Percentiles rank a stretch among this genome's conserved stretches.
These are phyloP conservation scores for Cynara cardunculus DNA, from an alignment of 129 eudicot genomes.

Conservation along the genomic window DNA sequence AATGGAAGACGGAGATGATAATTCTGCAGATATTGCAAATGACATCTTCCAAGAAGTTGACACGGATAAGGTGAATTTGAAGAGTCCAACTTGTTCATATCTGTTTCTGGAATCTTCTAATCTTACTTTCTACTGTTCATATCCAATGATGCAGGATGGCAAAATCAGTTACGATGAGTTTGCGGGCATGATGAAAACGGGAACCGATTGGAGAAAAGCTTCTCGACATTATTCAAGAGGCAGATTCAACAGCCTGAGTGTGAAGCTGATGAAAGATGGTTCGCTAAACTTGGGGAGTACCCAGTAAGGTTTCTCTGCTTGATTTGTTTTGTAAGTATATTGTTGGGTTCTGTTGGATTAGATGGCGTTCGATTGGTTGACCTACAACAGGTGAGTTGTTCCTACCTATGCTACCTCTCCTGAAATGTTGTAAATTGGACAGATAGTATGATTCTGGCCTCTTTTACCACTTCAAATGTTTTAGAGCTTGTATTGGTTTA, in stretches of 20 bases:
- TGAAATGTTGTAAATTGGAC: conserved; percentile 30
- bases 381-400: neutral
- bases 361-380: conserved; percentile 1
- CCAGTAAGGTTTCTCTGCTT: conserved; percentile 32
- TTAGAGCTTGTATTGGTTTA: conserved; percentile 17
- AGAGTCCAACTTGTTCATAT: neutral
- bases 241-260: conserved; percentile 71
- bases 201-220: conserved; percentile 94
- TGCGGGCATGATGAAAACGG: conserved; percentile 89
- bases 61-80: conserved; percentile 63
- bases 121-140: neutral
- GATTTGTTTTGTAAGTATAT: conserved; percentile 43
- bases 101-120: neutral
- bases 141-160: conserved; percentile 60
- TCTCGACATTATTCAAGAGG: conserved; percentile 88
- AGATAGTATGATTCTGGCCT: conserved; percentile 10
- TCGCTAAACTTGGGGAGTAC: conserved; percentile 67
- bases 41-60: conserved; percentile 96
- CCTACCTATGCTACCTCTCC: neutral
- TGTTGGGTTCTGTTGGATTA: neutral
- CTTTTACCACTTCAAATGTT: neutral
- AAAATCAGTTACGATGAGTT: conserved; percentile 79
- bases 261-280: conserved; percentile 83
- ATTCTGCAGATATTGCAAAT: conserved; percentile 64
- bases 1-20: conserved; percentile 82